These are phyloP conservation scores for Cystofilobasidium bisporidii DNA, from an alignment of 768 basidiomycete species.

Conservation along the genomic window DNA sequence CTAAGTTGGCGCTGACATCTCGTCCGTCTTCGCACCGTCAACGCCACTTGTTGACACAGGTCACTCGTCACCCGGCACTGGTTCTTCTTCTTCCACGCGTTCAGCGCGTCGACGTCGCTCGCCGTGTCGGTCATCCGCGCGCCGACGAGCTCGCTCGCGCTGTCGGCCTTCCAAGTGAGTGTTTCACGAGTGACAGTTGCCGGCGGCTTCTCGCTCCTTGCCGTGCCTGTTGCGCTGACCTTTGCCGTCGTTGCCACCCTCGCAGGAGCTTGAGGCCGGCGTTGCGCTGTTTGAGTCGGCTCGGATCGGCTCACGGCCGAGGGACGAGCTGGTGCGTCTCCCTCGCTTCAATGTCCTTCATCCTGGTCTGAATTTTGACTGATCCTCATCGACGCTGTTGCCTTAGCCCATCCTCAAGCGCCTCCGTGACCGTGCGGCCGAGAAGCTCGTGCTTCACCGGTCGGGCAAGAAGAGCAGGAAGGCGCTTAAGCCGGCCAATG, in stretches of 20 bases:
- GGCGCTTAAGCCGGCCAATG: neutral
- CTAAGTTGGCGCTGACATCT: neutral
- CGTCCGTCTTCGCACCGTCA: too few species aligned
- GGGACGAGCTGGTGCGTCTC: neutral
- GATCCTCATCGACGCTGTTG: neutral
- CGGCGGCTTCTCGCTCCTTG: neutral
- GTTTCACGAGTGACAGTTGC: too few species aligned
- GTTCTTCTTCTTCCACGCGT: constrained; percentile 18
- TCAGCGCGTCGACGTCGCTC: neutral
- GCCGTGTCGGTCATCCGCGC: constrained; percentile 2
- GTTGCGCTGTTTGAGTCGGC: neutral
- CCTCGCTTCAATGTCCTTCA: neutral
- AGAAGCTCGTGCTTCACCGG: constrained; percentile 5
- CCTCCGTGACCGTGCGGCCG: constrained; percentile 12
- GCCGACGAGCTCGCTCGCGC: constrained; percentile 8
- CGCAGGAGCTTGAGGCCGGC: constrained; percentile 1
- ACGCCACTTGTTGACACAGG: too few species aligned
- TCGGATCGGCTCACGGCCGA: neutral
- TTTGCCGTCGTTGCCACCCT: too few species aligned
- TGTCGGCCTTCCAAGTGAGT: constrained; percentile 4
- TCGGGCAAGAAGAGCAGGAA: neutral
- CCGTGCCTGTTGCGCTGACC: neutral
- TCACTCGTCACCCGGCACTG: constrained; percentile 5
- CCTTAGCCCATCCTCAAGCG: constrained; percentile 10
- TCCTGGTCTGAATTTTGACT: neutral